phyloP scores from a whole-genome alignment of 306 rosid species.

The barrel medic (Medicago truncatula) region MtrunA17r5.0-ANR NC_053044.1:38600001-38600500 shows the following conservation, averaged over 20 bases:
- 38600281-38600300: conserved; percentile 29
- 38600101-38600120: conserved; percentile 33
- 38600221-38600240: not conserved
- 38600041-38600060: conserved; percentile 45
- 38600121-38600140: conserved; percentile 53
- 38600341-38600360: not conserved
- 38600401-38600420: not conserved
- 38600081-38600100: conserved; percentile 13
- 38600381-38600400: not conserved
- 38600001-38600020: not conserved
- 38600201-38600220: not conserved
- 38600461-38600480: conserved; percentile 64
- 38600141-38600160: conserved; percentile 44
- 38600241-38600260: too few relatives aligned
- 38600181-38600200: not conserved
- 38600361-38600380: not conserved
- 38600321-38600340: conserved; percentile 56
- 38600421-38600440: conserved; percentile 63
- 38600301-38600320: conserved; percentile 50
- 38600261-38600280: conserved; percentile 41
- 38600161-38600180: conserved; percentile 51
- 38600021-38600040: conserved; percentile 57
- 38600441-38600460: conserved; percentile 81
- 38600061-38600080: conserved; percentile 51
- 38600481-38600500: conserved; percentile 71